phyloP scores from a whole-genome alignment of 345 rosid species.

The Hibiscus syriacus region DNA sequence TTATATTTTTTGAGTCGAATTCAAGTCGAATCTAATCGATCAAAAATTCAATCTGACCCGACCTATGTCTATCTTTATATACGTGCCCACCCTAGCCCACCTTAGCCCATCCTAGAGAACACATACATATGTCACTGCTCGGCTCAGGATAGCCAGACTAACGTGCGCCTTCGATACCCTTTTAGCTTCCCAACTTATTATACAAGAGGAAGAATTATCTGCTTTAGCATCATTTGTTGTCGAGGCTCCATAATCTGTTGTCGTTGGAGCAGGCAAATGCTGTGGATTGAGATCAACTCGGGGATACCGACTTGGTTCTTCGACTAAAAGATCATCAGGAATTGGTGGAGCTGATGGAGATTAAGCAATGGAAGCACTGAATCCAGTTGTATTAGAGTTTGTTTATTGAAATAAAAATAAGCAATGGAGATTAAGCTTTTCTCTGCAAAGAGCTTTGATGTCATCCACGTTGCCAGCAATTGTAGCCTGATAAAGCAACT shows the following conservation, averaged over 20 bases:
- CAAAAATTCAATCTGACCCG: too few relatives aligned
- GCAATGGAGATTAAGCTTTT: too few relatives aligned
- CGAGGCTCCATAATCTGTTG: slow-evolving; percentile 7
- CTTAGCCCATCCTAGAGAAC: too few relatives aligned
- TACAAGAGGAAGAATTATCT: slow-evolving; percentile 27
- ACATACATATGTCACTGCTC: too few relatives aligned
- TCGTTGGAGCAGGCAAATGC: slow-evolving; percentile 13
- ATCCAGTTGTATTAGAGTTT: slow-evolving; percentile 13
- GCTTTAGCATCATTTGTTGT: slow-evolving; percentile 16
- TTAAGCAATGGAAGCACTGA: slow-evolving; percentile 17
- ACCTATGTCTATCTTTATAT: too few relatives aligned
- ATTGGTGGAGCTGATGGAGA: slow-evolving; percentile 27
- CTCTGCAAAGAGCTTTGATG: slow-evolving; percentile 26
- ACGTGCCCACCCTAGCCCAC: too few relatives aligned
- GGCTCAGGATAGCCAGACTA: too few relatives aligned
- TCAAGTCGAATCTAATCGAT: too few relatives aligned
- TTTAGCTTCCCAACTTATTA: slow-evolving; percentile 51
- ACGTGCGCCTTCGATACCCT: too few relatives aligned
- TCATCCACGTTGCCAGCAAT: slow-evolving; percentile 25
- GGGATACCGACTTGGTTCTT: slow-evolving; percentile 35
- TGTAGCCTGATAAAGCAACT: slow-evolving; percentile 26
- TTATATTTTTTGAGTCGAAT: too few relatives aligned
- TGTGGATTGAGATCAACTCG: slow-evolving; percentile 21
- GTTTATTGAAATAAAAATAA: too few relatives aligned
- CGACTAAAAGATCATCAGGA: slow-evolving; percentile 16